Conservation (phyloP, 2,329 filamentous ascomycete genomes). For the Dactylellina cionopaga region DNA sequence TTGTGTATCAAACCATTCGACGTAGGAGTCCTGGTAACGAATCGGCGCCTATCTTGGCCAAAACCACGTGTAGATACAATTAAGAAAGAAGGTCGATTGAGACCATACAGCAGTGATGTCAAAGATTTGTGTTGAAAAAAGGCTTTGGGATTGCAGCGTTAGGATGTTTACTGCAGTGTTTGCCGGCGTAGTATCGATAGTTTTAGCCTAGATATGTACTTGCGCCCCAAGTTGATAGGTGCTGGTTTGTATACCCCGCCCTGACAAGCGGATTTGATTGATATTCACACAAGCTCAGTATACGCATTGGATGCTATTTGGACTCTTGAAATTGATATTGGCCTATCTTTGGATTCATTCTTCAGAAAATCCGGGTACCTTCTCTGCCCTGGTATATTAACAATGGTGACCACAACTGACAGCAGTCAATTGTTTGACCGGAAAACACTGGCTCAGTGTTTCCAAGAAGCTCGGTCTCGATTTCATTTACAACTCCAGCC, state of each 20-base stretch:
- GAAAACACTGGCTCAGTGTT: conserved; percentile 1
- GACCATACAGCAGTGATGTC: too few species aligned
- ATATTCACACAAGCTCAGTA: neutral
- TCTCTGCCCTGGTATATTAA: neutral
- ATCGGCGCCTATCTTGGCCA: too few species aligned
- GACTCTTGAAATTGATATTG: neutral
- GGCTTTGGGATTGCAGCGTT: too few species aligned
- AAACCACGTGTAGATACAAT: too few species aligned
- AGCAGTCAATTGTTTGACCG: neutral
- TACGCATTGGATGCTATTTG: neutral
- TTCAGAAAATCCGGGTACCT: neutral
- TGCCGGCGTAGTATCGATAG: too few species aligned
- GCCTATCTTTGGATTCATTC: neutral
- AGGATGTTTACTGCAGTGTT: too few species aligned
- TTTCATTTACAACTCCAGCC: neutral
- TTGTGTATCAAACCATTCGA: too few species aligned
- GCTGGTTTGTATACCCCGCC: neutral
- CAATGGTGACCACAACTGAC: neutral
- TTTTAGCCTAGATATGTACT: too few species aligned
- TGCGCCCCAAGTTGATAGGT: neutral
- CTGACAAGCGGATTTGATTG: neutral
- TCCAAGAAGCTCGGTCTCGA: conserved; percentile 9
- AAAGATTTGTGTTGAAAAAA: too few species aligned
- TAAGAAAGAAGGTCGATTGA: too few species aligned
- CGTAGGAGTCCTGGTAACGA: too few species aligned